phyloP scores from a whole-genome alignment of 2,329 filamentous ascomycete genomes.

The Pestalotiopsis sp. region DNA sequence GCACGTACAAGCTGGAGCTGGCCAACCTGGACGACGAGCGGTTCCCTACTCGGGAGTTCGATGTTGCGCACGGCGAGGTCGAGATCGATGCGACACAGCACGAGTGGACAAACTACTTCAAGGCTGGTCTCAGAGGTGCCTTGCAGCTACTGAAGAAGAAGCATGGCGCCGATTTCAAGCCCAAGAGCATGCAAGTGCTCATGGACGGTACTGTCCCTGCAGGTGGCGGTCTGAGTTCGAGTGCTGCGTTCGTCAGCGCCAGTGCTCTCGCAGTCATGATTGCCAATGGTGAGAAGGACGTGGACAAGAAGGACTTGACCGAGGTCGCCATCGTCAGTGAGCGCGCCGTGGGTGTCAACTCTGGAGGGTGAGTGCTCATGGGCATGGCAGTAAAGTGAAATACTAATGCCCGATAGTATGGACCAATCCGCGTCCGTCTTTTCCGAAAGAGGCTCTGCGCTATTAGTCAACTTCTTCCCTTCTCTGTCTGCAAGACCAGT shows the following conservation, averaged over 20 bases:
- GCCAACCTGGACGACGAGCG: conserved; percentile 77
- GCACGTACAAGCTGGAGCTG: conserved; percentile 71
- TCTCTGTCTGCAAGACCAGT: conserved; percentile 76
- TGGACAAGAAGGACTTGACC: conserved; percentile 90
- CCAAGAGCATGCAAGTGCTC: conserved; percentile 81
- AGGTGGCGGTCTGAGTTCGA: conserved; percentile 90
- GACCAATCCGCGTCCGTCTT: conserved; percentile 97
- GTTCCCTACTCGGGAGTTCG: conserved; percentile 77
- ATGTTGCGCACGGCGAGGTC: conserved; percentile 66
- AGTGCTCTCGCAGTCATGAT: conserved; percentile 86
- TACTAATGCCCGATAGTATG: conserved; percentile 63
- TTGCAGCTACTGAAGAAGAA: conserved; percentile 75
- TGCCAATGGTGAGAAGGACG: conserved; percentile 75
- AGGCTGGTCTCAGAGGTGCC: conserved; percentile 83
- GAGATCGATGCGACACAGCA: conserved; percentile 83
- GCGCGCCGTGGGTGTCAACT: conserved; percentile 92
- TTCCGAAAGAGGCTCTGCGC: conserved; percentile 79
- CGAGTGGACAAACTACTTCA: conserved; percentile 99
- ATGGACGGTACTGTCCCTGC: conserved; percentile 91
- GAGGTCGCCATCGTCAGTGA: conserved; percentile 95
- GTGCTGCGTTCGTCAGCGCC: conserved; percentile 89
- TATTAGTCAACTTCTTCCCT: conserved; percentile 90
- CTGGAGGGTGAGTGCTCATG: conserved; percentile 70
- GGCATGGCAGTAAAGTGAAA: background rate
- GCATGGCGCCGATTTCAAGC: conserved; percentile 60